These are phyloP conservation scores for Litsea cubeba DNA, from an alignment of 164 flowering plant species.

Conservation along the genomic window DNA sequence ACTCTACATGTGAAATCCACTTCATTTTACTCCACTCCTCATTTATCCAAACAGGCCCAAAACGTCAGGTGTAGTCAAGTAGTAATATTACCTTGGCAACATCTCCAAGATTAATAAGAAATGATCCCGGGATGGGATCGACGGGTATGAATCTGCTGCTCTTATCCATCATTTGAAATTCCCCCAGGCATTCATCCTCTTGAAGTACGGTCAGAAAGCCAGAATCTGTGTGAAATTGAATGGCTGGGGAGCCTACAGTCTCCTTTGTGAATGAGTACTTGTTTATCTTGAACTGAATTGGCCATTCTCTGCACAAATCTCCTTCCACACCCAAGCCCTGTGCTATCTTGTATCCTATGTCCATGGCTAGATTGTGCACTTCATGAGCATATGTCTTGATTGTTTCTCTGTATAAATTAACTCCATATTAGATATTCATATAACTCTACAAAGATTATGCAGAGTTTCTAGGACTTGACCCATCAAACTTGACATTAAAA, in stretches of 20 bases:
- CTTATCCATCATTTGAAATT: constrained; percentile 62
- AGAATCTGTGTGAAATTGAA: constrained; percentile 65
- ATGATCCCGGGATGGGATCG: constrained; percentile 53
- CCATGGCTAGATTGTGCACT: constrained; percentile 35
- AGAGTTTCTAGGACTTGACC: not conserved
- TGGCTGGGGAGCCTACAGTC: constrained; percentile 48
- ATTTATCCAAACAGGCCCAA: too few species aligned
- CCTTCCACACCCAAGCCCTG: constrained; percentile 36
- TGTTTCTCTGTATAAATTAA: constrained; percentile 37
- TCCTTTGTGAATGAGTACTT: constrained; percentile 60
- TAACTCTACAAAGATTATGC: not conserved
- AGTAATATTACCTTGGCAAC: constrained; percentile 36
- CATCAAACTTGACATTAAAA: not conserved
- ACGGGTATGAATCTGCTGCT: constrained; percentile 42
- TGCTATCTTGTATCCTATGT: constrained; percentile 41
- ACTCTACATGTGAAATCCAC: too few species aligned
- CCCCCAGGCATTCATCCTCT: constrained; percentile 68
- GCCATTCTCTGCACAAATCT: constrained; percentile 47
- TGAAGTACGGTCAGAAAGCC: constrained; percentile 79
- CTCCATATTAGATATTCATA: not conserved
- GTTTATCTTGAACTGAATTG: constrained; percentile 78
- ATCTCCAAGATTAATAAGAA: constrained; percentile 72
- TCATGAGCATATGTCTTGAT: constrained; percentile 46
- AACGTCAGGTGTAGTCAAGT: too few species aligned
- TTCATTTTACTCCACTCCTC: too few species aligned